Base-by-base conservation (phyloP, 1,284 basidiomycete genomes). In the Tilletia caries region DNA sequence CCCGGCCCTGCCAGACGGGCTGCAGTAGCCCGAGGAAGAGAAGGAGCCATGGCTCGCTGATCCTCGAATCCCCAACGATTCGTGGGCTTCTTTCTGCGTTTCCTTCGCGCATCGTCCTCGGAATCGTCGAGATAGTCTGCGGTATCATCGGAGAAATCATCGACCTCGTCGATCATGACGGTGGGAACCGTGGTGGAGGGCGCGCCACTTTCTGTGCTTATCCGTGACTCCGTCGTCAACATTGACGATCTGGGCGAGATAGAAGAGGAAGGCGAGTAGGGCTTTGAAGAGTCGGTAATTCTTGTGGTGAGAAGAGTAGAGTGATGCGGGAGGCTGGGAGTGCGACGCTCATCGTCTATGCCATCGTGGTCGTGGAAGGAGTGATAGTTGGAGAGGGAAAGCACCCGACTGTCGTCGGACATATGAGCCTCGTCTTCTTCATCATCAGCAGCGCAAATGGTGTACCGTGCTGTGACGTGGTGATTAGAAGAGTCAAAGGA, bases 41-140 rank as follows among this genome's bases (percentile, higher is more conserved):
- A 50, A 15, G 66, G 66, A 25, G 66, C 66, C 18, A 62, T 25
- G 10, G 66, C 66, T 23, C 66, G 20, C 29, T 67, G 66, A 50
- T 67, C 66, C 43, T 67, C 66, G 15, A 67, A 67, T 32, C 33
- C 20, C 66, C 66, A 67, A 5, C 58, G 32, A 37, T 50, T 67
- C 12, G 34, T 25, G 20, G 33, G 50, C 23, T 52, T 60, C 66
- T 67, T 67, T 25, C 66, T 46, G 34, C 66, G 37, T 44, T 67
- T 67, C 37, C 66, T 46, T n/a, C 50, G 43, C 8, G 41, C 66
- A 32, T 67, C 66, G 34, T 60, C 58, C n/a, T 67, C 66, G 20
- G 66, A 67, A 32, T 67, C 66, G 58, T 62, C 58, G 27, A 33
- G 20, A 41, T 41, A 41, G 18, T 33, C 29, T 29, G 32, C 58